phyloP scores from a whole-genome alignment of 2,329 filamentous ascomycete species.

The Neopestalotiopsis sp. region DNA sequence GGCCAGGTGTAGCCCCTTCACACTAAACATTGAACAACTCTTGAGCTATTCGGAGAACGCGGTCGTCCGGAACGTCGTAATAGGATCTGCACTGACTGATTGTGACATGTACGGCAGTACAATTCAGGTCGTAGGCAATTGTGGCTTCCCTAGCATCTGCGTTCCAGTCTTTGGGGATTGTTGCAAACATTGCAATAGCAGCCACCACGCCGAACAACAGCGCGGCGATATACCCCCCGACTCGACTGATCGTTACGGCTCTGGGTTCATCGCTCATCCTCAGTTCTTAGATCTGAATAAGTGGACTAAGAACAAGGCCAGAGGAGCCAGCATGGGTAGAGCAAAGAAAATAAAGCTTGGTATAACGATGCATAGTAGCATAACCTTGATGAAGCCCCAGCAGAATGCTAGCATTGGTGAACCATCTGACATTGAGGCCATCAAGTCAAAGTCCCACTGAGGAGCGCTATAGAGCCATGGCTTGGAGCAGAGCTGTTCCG shows the following conservation, averaged over 20 bases:
- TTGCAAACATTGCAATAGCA: neutral
- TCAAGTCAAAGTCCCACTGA: neutral
- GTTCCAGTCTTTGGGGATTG: neutral
- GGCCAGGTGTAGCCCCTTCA: neutral
- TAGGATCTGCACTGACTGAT: neutral
- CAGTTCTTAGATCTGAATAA: too few relatives aligned
- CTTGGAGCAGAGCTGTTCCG: neutral
- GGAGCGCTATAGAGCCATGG: neutral
- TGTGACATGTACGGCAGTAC: neutral
- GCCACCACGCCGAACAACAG: neutral
- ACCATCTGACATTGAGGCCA: neutral
- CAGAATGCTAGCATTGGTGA: neutral
- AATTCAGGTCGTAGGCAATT: neutral
- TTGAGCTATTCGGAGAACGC: neutral
- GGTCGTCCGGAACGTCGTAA: neutral
- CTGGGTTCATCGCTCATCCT: too few relatives aligned
- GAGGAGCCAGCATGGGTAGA: too few relatives aligned
- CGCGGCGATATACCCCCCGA: too few relatives aligned
- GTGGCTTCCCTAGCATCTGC: neutral
- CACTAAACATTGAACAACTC: neutral
- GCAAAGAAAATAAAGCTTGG: too few relatives aligned
- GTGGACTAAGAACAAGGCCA: too few relatives aligned
- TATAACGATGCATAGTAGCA: neutral
- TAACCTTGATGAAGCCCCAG: neutral
- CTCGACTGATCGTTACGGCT: too few relatives aligned